Evolutionary conservation across 2,329 filamentous ascomycete genomes (phyloP).

Genomic region (Trichoderma sp.): DNA sequence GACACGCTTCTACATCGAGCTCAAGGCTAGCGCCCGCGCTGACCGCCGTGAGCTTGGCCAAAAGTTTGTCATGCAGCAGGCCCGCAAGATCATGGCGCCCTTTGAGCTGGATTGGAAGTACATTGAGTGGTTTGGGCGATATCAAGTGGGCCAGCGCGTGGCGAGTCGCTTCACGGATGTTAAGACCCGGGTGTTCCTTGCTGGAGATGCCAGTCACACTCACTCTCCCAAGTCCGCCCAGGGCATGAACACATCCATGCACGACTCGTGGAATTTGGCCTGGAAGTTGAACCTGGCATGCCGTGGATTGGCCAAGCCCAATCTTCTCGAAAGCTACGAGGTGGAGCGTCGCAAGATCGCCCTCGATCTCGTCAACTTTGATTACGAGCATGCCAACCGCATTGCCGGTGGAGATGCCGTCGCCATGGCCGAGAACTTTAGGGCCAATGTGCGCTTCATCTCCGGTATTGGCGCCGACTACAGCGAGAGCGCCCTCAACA

Average conservation of each 20-base stretch:
- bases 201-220: conserved; percentile 62
- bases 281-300: conserved; percentile 54
- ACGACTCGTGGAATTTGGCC: conserved; percentile 58
- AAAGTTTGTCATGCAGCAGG: conserved; percentile 59
- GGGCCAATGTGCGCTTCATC: conserved; percentile 70
- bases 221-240: conserved; percentile 61
- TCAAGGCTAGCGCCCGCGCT: conserved; percentile 47
- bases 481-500: conserved; percentile 51
- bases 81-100: conserved; percentile 63
- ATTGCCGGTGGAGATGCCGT: conserved; percentile 61
- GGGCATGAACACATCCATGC: conserved; percentile 72
- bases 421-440: conserved; percentile 66
- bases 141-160: conserved; percentile 66
- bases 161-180: conserved; percentile 54
- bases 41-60: conserved; percentile 63
- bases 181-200: conserved; percentile 63
- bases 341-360: conserved; percentile 58
- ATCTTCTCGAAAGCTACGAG: conserved; percentile 50
- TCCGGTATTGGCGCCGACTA: conserved; percentile 68
- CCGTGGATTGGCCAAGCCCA: conserved; percentile 42
- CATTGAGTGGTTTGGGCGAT: conserved; percentile 54
- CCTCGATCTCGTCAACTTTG: conserved; percentile 63
- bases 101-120: conserved; percentile 65
- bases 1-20: conserved; percentile 64
- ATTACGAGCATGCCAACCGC: conserved; percentile 57